Evolutionary conservation across 192 early-diverging fungal species (phyloP).

Genomic region (Neocallimastix lanati): DNA sequence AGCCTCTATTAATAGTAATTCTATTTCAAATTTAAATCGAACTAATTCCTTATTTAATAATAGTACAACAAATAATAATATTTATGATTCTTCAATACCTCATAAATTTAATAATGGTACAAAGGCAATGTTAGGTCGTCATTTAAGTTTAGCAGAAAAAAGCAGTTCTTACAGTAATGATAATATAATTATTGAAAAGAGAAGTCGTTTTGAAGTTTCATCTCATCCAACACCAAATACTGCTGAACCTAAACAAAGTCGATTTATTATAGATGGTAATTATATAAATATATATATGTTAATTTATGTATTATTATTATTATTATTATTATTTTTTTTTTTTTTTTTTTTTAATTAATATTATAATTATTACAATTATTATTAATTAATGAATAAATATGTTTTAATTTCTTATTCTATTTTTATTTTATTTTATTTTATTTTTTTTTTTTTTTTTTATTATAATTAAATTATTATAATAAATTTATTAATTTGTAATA

Average conservation of each 20-base stretch:
- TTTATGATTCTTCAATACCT: too few relatives aligned
- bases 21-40: not conserved
- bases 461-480: too few relatives aligned
- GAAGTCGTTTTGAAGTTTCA: not conserved
- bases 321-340: too few relatives aligned
- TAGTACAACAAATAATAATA: not conserved
- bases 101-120: not conserved
- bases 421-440: too few relatives aligned
- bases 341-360: too few relatives aligned
- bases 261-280: not conserved
- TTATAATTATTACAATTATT: too few relatives aligned
- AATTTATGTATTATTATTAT: not conserved
- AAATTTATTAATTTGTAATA: too few relatives aligned
- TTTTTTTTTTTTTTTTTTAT: too few relatives aligned
- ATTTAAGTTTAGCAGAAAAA: not conserved
- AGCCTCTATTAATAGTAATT: not conserved
- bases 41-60: not conserved
- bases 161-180: not conserved
- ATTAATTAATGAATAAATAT: too few relatives aligned
- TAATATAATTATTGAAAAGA: not conserved
- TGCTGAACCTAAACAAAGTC: not conserved
- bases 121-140: not conserved
- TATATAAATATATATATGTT: not conserved
- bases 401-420: too few relatives aligned
- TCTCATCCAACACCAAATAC: not conserved